phyloP scores from a whole-genome alignment of 2,329 filamentous ascomycete genomes.

The Arthroderma sp. region DNA sequence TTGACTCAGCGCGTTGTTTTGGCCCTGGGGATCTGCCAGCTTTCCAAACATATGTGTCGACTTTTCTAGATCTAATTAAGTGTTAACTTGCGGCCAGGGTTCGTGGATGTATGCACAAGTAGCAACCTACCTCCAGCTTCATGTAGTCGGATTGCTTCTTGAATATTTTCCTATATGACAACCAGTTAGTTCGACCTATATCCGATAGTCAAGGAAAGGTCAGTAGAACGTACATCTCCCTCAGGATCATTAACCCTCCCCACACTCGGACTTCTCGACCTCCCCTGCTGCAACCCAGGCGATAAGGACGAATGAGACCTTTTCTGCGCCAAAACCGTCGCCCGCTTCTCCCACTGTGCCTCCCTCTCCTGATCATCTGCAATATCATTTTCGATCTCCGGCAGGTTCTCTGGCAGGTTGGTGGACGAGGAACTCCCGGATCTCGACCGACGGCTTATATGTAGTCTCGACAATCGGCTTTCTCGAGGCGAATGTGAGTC shows the following conservation, averaged over 20 bases:
- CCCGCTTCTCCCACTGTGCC: conserved; percentile 81
- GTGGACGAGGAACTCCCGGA: conserved; percentile 48
- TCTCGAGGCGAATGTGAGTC: conserved; percentile 12
- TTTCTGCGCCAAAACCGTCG: conserved; percentile 69
- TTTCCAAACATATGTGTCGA: conserved; percentile 78
- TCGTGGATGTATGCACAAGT: background rate
- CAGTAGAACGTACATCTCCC: conserved; percentile 25
- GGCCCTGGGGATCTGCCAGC: conserved; percentile 69
- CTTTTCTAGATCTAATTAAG: conserved; percentile 49
- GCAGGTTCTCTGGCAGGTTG: conserved; percentile 67
- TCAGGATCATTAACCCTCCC: conserved; percentile 22
- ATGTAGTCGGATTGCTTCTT: conserved; percentile 89
- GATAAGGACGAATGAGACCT: background rate
- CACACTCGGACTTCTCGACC: conserved; percentile 25
- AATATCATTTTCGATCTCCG: conserved; percentile 50
- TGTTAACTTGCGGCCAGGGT: background rate
- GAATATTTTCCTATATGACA: conserved; percentile 50
- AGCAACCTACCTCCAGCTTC: conserved; percentile 53
- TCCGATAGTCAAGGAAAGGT: background rate
- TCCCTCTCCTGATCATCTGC: conserved; percentile 47
- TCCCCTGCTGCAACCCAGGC: background rate
- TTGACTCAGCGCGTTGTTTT: conserved; percentile 88
- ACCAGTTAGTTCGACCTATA: background rate
- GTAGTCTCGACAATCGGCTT: conserved; percentile 51
- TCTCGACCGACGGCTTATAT: conserved; percentile 44